Evolutionary conservation across 768 basidiomycete species (phyloP).

Genomic region (Peribolospora kevripleyi): DNA sequence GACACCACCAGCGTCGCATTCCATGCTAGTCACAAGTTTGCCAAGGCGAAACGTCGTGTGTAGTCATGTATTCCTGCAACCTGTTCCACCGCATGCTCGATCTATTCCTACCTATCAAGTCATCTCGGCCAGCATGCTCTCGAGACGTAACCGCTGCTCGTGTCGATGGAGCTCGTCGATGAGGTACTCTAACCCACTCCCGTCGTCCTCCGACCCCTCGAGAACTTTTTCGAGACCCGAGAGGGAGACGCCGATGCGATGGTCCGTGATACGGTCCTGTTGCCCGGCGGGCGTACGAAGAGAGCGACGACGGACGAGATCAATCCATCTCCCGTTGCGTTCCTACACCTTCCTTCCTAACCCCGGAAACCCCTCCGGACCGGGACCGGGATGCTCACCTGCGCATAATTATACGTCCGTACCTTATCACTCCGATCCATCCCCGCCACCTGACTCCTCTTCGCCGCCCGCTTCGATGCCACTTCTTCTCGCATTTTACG

Average conservation of each 20-base stretch:
- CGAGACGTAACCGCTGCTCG: no score
- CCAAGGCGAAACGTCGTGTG: no score
- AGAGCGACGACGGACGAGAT: not conserved
- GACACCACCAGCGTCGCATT: no score
- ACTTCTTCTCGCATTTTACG: constrained; percentile 45
- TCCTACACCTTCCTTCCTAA: not conserved
- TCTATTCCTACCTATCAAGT: no score
- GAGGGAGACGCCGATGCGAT: constrained; percentile 54
- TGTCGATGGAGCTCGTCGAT: no score
- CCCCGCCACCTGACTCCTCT: constrained; percentile 49
- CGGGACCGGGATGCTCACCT: constrained; percentile 25
- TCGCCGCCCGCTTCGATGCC: constrained; percentile 39
- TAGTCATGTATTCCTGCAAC: no score
- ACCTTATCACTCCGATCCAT: constrained; percentile 84
- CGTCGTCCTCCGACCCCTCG: constrained; percentile 15
- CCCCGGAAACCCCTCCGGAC: not conserved
- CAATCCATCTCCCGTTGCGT: not conserved
- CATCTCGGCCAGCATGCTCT: no score
- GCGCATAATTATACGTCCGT: constrained; percentile 81
- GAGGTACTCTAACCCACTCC: no score
- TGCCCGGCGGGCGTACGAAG: not conserved
- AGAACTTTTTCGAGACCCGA: constrained; percentile 23
- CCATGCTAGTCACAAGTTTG: no score
- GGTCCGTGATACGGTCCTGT: constrained; percentile 80
- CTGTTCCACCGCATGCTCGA: no score